Evolutionary conservation across 1,139 yeast species (phyloP).

Genomic region (Hemisphaericaspora lyxosophila): DNA sequence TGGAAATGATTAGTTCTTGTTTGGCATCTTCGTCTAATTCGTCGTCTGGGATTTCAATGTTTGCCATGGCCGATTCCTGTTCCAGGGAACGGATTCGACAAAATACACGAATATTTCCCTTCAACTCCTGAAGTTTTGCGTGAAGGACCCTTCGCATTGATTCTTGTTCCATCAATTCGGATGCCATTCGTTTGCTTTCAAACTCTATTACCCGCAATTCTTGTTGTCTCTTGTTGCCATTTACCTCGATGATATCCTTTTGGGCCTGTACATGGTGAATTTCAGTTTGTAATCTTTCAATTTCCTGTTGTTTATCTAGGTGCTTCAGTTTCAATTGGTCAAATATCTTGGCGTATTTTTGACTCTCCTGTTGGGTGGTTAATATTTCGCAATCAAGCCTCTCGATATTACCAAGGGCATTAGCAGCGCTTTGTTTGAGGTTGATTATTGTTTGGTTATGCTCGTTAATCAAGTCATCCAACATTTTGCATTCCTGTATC

Average conservation of each 20-base stretch:
- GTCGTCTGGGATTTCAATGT: slow-evolving; percentile 49
- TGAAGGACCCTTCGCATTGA: slow-evolving; percentile 62
- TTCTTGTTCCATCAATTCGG: slow-evolving; percentile 13
- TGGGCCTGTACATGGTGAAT: not conserved
- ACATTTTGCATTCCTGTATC: slow-evolving; percentile 10
- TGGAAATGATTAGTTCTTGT: slow-evolving; percentile 42
- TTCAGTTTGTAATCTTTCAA: not conserved
- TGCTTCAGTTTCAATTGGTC: slow-evolving; percentile 10
- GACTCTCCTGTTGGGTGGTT: slow-evolving; percentile 5
- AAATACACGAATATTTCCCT: slow-evolving; percentile 90
- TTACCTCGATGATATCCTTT: not conserved
- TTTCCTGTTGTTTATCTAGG: slow-evolving; percentile 10
- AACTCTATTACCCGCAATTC: slow-evolving; percentile 5
- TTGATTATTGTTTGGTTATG: not conserved
- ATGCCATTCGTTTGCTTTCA: slow-evolving; percentile 23
- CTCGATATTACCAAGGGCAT: slow-evolving; percentile 1
- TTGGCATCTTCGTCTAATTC: slow-evolving; percentile 49
- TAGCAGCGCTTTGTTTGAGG: not conserved
- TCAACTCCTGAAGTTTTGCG: slow-evolving; percentile 75
- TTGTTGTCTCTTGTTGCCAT: slow-evolving; percentile 4
- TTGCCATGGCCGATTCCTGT: slow-evolving; percentile 27
- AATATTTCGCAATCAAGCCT: slow-evolving; percentile 2
- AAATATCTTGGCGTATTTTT: slow-evolving; percentile 6
- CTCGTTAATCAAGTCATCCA: not conserved
- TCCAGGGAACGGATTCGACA: slow-evolving; percentile 73